Percentiles rank a stretch among this genome's conserved stretches.
phyloP scores from a whole-genome alignment of 306 rosid genomes.

The Prunus davidiana region DNA sequence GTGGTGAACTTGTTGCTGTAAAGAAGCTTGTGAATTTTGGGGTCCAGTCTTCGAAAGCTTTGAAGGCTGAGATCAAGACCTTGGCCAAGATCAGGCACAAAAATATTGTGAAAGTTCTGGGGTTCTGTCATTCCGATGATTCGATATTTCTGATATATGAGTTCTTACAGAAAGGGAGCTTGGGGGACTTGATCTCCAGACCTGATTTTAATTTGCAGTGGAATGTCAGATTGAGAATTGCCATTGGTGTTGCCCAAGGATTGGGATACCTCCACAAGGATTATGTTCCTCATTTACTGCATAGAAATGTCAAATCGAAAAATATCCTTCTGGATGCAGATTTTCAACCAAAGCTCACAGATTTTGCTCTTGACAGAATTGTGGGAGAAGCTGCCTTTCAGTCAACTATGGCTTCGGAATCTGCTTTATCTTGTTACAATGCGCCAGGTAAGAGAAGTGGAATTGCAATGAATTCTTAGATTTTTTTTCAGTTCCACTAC shows the following conservation, averaged over 20 bases:
- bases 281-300: conserved; percentile 83
- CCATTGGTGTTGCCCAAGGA: conserved; percentile 87
- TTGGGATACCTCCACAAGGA: conserved; percentile 89
- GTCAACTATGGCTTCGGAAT: conserved; percentile 68
- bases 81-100: conserved; percentile 92
- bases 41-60: conserved; percentile 58
- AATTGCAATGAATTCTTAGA: not conserved
- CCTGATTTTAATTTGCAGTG: conserved; percentile 58
- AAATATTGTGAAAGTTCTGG: conserved; percentile 74
- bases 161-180: conserved; percentile 71
- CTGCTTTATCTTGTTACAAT: conserved; percentile 72
- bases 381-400: conserved; percentile 84
- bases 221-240: conserved; percentile 70
- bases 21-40: conserved; percentile 81
- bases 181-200: conserved; percentile 67
- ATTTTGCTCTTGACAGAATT: conserved; percentile 76
- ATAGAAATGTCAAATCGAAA: conserved; percentile 79
- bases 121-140: conserved; percentile 85
- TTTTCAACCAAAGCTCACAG: conserved; percentile 83
- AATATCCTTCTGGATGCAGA: conserved; percentile 77
- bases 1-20: conserved; percentile 80
- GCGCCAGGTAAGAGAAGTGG: conserved; percentile 69
- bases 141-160: conserved; percentile 77
- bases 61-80: conserved; percentile 83
- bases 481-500: not conserved